Evolutionary conservation across 2,329 filamentous ascomycete genomes (phyloP), one percentile per base, ranked within the genome.

Genomic region (Trichocomaceae sp.): DNA sequence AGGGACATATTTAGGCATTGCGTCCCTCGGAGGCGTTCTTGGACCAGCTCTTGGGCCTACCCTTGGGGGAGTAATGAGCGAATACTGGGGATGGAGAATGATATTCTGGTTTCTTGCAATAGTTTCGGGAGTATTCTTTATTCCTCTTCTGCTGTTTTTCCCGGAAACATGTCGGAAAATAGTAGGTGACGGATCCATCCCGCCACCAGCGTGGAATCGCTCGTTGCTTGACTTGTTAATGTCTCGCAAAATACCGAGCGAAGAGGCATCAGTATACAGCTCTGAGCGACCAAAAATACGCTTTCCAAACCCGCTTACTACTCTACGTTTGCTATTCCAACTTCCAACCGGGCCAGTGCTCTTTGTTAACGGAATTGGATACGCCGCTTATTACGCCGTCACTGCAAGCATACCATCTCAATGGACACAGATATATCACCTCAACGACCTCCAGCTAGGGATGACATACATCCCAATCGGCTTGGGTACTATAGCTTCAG

Each of bases 41-140:
- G 26, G 26, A 29, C 26, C 26, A 29, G 26, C 19, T 23, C 19
- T 45, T 47, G 75, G 75, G 5, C 75, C 75, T 3, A 72, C 75
- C 3, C 66, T 77, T 46, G 74, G 75, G 42, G 72, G 73, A 13
- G 59, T 66, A 5, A 47, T 70, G 3, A 63, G 63, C 9, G 60
- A 72, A 12, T 71, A 65, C 48, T 64, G 70, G 39, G 71, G 70
- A 0, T 73, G 69, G 64, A 63, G 63, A 29, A 65, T 64, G 7
- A 73, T 74, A 44, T 74, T 74, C 57, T 73, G 68, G 68, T 67
- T 77, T 63, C 64, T 78, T 57, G 62, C 72, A 57, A 68, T 69
- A 7, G 55, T 72, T 5, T 65, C 70, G 5, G 13, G 73, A 1
- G 65, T 68, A 4, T 66, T 77, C 20, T 33, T 76, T 4, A 51